Conservation (phyloP, 176 grass and related monocot genomes). For the Phyllostachys edulis region DNA sequence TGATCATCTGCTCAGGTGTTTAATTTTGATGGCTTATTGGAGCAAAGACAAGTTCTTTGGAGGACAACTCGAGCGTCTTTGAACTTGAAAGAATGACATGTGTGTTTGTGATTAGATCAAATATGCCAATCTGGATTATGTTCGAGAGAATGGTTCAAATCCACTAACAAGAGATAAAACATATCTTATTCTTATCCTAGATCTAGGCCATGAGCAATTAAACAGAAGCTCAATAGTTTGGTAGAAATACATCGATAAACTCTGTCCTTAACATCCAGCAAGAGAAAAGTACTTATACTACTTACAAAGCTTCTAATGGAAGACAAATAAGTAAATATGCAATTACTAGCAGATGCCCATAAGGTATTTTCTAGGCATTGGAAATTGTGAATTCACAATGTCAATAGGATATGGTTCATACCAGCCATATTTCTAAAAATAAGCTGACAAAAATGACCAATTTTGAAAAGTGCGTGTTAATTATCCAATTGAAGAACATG, state of each 20-base stretch:
- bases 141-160: background rate
- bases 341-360: background rate
- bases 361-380: background rate
- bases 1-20: slow-evolving; percentile 10
- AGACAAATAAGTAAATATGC: background rate
- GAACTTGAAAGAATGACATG: background rate
- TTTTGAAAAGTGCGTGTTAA: too few relatives aligned
- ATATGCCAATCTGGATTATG: background rate
- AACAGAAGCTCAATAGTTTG: slow-evolving; percentile 12
- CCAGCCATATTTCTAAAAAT: background rate
- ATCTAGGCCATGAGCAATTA: background rate
- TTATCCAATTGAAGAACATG: too few relatives aligned
- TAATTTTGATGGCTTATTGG: background rate
- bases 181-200: background rate
- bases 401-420: slow-evolving; percentile 11
- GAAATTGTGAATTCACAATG: background rate
- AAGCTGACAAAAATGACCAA: background rate
- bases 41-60: background rate
- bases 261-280: slow-evolving; percentile 1
- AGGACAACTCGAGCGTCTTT: background rate
- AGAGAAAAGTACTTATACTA: background rate
- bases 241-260: background rate
- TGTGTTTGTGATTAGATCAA: background rate
- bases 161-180: background rate
- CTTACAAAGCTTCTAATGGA: background rate